Percentiles rank a stretch among this genome's conserved stretches.
Evolutionary conservation across 495 filamentous ascomycete genomes (phyloP).

Genomic region (Cenococcum geophilum): DNA sequence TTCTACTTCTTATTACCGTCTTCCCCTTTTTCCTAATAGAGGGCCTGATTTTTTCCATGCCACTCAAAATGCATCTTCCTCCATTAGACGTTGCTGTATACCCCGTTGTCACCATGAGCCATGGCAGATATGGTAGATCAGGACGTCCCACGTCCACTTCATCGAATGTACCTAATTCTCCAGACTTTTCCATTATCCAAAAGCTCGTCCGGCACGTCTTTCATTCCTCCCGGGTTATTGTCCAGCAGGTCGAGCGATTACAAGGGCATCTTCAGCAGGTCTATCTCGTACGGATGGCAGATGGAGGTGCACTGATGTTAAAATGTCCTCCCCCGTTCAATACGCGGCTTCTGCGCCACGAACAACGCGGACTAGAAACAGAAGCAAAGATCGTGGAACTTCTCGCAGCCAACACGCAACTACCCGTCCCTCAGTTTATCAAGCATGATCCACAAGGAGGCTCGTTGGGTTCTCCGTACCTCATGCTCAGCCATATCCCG

Average conservation of each 20-base stretch:
- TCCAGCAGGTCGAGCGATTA: slow-evolving; percentile 45
- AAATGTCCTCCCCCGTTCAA: slow-evolving; percentile 49
- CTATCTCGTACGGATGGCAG: slow-evolving; percentile 49
- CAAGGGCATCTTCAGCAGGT: slow-evolving; percentile 49
- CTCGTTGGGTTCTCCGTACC: slow-evolving; percentile 43
- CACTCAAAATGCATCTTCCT: slow-evolving; percentile 28
- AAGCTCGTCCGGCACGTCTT: slow-evolving; percentile 41
- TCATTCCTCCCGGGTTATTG: slow-evolving; percentile 38
- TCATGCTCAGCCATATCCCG: slow-evolving; percentile 46
- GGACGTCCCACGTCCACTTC: slow-evolving; percentile 21
- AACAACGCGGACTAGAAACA: slow-evolving; percentile 49
- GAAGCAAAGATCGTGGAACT: slow-evolving; percentile 52
- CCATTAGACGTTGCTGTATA: slow-evolving; percentile 31
- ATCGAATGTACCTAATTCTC: slow-evolving; percentile 20
- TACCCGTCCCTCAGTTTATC: slow-evolving; percentile 49
- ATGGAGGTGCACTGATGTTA: slow-evolving; percentile 48
- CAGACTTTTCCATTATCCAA: slow-evolving; percentile 38
- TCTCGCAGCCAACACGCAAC: slow-evolving; percentile 41
- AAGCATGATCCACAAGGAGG: slow-evolving; percentile 44
- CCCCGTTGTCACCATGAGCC: slow-evolving; percentile 30
- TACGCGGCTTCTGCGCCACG: slow-evolving; percentile 52
- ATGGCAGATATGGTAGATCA: slow-evolving; percentile 23
- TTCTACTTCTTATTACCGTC: background rate
- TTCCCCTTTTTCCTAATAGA: background rate
- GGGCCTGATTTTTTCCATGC: background rate